These are phyloP conservation scores for Fraxinus greggii DNA, from an alignment of 305 asterid genomes.

Conservation along the genomic window DNA sequence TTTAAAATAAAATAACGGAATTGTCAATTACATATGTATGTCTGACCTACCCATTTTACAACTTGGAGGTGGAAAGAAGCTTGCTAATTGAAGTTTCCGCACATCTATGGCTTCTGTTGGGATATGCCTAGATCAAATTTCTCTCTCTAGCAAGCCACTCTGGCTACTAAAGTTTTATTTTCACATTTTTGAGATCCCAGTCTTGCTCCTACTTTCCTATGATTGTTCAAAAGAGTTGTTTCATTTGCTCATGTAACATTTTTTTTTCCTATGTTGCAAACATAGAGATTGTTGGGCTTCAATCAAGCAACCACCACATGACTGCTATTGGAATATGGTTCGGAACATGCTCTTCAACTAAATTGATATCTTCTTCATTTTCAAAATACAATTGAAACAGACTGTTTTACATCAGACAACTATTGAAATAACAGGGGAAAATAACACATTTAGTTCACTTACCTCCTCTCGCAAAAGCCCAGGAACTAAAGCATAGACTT, in stretches of 20 bases:
- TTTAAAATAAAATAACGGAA: background rate
- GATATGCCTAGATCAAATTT: background rate
- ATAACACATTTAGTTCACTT: slow-evolving; percentile 27
- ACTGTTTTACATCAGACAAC: background rate
- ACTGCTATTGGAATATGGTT: background rate
- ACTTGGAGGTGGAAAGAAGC: background rate
- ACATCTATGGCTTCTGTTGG: background rate
- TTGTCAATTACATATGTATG: background rate
- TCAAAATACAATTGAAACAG: background rate
- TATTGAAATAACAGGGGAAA: background rate
- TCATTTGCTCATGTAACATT: background rate
- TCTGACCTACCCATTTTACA: background rate
- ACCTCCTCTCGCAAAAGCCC: slow-evolving; percentile 99
- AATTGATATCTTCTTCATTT: background rate
- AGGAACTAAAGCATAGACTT: slow-evolving; percentile 91
- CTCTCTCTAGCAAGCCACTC: background rate
- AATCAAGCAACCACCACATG: slow-evolving; percentile 2
- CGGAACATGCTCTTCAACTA: background rate
- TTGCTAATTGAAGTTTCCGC: background rate
- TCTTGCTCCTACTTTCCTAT: background rate
- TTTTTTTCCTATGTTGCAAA: background rate
- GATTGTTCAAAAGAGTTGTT: background rate
- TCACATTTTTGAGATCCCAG: background rate
- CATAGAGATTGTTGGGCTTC: background rate
- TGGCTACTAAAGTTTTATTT: background rate